These are phyloP conservation scores for Sistotremastrum suecicum DNA, from an alignment of 768 basidiomycete species.

Conservation along the genomic window DNA sequence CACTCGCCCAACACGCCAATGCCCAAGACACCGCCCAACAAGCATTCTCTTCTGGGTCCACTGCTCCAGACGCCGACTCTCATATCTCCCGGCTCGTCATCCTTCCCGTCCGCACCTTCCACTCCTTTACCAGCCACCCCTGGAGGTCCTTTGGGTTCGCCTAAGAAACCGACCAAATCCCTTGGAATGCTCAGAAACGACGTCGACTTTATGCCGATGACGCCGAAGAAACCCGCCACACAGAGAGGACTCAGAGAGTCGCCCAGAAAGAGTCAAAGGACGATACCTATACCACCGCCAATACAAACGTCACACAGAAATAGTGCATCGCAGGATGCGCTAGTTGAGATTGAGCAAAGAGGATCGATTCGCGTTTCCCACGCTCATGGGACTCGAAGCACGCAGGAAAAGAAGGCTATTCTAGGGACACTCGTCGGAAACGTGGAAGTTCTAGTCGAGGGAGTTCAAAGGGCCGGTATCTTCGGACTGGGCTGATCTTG, in stretches of 20 bases:
- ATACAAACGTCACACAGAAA: slow-evolving; percentile 1
- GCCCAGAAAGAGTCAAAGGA: slow-evolving; percentile 8
- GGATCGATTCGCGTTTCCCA: neutral
- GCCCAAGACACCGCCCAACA: slow-evolving; percentile 6
- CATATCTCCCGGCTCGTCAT: neutral
- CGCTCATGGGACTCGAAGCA: slow-evolving; percentile 29
- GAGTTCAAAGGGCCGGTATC: slow-evolving; percentile 73
- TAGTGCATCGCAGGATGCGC: neutral
- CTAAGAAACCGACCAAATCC: slow-evolving; percentile 11
- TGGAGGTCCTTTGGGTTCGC: slow-evolving; percentile 24
- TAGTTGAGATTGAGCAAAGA: neutral
- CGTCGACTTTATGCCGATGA: slow-evolving; percentile 58
- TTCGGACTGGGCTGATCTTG: slow-evolving; percentile 51
- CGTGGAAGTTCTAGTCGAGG: slow-evolving; percentile 81
- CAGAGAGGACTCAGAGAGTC: slow-evolving; percentile 3
- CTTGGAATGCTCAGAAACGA: slow-evolving; percentile 58
- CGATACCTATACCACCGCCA: neutral
- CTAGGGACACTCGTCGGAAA: slow-evolving; percentile 78
- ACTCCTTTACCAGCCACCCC: slow-evolving; percentile 12
- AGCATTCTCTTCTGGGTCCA: slow-evolving; percentile 5
- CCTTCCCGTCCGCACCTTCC: slow-evolving; percentile 15
- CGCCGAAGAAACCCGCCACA: slow-evolving; percentile 39
- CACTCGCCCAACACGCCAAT: slow-evolving; percentile 4
- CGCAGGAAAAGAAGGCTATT: slow-evolving; percentile 72
- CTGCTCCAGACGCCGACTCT: neutral